Percentiles rank a stretch among this genome's conserved stretches.
These are phyloP conservation scores for Phytophthora boehmeriae DNA, from an alignment of 352 stramenopile genomes.

Conservation along the genomic window DNA sequence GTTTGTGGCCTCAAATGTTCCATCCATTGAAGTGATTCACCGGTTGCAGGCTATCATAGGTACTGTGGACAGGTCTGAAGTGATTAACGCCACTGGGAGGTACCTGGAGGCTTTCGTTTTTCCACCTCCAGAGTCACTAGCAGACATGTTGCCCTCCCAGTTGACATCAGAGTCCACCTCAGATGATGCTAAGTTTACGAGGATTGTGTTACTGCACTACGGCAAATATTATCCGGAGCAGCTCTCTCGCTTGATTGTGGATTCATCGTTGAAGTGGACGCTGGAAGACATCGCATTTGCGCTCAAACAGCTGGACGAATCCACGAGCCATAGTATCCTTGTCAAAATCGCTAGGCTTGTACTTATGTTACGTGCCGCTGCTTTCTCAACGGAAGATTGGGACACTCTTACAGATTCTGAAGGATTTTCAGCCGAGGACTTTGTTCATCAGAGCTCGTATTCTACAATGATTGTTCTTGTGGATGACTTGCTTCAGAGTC, in stretches of 20 bases:
- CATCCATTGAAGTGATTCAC: constrained; percentile 61
- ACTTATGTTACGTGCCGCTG: constrained; percentile 54
- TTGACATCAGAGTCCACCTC: constrained; percentile 9
- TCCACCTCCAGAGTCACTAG: constrained; percentile 38
- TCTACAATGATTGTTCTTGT: constrained; percentile 43
- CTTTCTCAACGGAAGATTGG: constrained; percentile 37
- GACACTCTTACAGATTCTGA: constrained; percentile 19
- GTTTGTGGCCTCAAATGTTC: constrained; percentile 74
- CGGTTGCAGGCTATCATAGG: constrained; percentile 57
- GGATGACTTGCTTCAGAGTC: constrained; percentile 45
- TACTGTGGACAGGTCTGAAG: constrained; percentile 46
- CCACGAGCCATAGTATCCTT: constrained; percentile 51
- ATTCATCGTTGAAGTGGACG: constrained; percentile 75
- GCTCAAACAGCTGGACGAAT: constrained; percentile 56
- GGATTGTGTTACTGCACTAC: constrained; percentile 73
- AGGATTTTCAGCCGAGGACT: constrained; percentile 9
- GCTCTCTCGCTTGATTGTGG: constrained; percentile 70
- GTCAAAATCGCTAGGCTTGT: constrained; percentile 73
- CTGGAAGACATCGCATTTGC: constrained; percentile 73
- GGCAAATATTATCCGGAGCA: constrained; percentile 77
- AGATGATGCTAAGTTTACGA: constrained; percentile 53
- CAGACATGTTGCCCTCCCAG: constrained; percentile 24
- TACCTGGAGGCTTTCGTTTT: constrained; percentile 87
- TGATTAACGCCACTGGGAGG: constrained; percentile 58
- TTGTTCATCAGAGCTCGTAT: constrained; percentile 39